A percentile compares a stretch with the other conserved stretches of the same genome.
phyloP scores from a whole-genome alignment of 2,329 filamentous ascomycete species.

The Eurotiales sp. region DNA sequence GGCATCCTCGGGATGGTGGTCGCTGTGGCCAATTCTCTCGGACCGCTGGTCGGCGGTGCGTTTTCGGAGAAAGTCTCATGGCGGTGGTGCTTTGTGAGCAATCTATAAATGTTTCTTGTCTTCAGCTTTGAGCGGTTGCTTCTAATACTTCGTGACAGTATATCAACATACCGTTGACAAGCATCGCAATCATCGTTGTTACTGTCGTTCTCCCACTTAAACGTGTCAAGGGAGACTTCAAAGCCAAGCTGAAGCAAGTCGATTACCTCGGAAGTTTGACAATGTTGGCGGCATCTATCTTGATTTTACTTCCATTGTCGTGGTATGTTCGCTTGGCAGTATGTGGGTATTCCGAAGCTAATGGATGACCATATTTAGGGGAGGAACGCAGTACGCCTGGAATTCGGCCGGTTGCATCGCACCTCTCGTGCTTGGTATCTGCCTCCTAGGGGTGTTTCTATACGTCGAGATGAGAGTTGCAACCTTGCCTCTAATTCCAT shows the following conservation, averaged over 20 bases:
- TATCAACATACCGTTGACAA: neutral
- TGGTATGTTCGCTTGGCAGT: neutral
- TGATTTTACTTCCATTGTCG: neutral
- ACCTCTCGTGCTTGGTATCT: neutral
- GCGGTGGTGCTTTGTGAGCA: constrained; percentile 48
- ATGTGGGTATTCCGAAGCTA: no score
- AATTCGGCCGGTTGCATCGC: neutral
- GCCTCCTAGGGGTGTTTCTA: neutral
- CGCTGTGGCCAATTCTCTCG: constrained; percentile 47
- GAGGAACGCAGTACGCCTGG: neutral
- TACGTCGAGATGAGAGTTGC: neutral
- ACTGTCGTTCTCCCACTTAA: neutral
- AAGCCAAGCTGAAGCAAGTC: neutral
- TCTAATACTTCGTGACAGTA: no score
- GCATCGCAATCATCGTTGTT: neutral
- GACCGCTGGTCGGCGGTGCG: constrained; percentile 39
- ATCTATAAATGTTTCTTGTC: neutral
- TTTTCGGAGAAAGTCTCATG: constrained; percentile 31
- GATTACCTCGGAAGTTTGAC: neutral
- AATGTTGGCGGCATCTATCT: neutral
- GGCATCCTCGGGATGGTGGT: constrained; percentile 44
- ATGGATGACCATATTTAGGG: neutral
- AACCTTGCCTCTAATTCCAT: neutral
- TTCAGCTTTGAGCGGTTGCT: no score
- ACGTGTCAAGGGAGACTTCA: neutral